Evolutionary conservation across 495 filamentous ascomycete species (phyloP).

Genomic region (Podospora appendiculata): DNA sequence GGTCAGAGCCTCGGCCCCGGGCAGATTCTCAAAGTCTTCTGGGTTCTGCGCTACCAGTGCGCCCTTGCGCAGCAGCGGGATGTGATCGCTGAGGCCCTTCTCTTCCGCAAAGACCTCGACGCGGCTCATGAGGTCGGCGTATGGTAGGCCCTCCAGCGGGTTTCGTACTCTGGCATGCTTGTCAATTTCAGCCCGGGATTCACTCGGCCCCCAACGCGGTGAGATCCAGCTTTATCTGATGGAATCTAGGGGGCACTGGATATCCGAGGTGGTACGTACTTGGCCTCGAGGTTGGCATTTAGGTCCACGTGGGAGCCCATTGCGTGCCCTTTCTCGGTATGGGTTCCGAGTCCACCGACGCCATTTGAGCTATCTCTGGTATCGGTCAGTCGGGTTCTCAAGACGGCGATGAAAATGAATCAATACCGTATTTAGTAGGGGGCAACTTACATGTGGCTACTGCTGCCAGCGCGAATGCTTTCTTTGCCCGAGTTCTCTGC

Average conservation of each 20-base stretch:
- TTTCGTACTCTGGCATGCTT: constrained; percentile 30
- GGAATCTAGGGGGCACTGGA: not conserved
- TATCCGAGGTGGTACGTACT: constrained; percentile 13
- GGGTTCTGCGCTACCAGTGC: constrained; percentile 63
- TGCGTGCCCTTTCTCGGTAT: constrained; percentile 26
- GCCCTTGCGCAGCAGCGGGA: constrained; percentile 47
- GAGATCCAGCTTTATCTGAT: not conserved
- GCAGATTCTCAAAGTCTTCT: constrained; percentile 39
- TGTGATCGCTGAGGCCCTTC: constrained; percentile 42
- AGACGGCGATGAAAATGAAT: too few species aligned
- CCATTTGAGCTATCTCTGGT: constrained; percentile 16
- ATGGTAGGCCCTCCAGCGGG: constrained; percentile 50
- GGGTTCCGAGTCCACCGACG: constrained; percentile 18
- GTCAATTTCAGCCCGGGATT: not conserved
- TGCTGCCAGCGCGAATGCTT: too few species aligned
- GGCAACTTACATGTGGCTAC: too few species aligned
- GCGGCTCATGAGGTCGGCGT: constrained; percentile 41
- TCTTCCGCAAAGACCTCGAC: constrained; percentile 49
- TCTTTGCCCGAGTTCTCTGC: too few species aligned
- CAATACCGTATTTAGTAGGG: too few species aligned
- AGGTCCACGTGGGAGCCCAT: constrained; percentile 27
- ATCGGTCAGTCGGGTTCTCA: not conserved
- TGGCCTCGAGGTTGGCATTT: constrained; percentile 39
- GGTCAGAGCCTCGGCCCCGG: constrained; percentile 41
- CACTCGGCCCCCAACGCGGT: not conserved